A percentile compares a stretch with the other conserved stretches of the same genome.
Conservation (phyloP, 1,284 basidiomycete species). For the Cutaneotrichosporon spelunceum region DNA sequence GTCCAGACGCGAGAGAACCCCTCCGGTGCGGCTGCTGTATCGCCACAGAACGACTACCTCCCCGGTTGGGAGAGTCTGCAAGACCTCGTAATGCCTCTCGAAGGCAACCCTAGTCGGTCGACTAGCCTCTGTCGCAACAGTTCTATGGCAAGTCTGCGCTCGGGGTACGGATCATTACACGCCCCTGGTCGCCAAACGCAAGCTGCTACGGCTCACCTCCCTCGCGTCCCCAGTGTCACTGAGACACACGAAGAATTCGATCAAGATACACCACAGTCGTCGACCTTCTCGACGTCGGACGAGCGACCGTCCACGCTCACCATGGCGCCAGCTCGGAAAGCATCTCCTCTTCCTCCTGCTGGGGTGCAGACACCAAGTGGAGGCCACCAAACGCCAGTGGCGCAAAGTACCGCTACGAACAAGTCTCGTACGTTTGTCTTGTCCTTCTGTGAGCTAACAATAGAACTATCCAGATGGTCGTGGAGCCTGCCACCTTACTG, state of each 20-base stretch:
- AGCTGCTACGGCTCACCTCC: not conserved
- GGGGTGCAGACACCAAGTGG: not conserved
- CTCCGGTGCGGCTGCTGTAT: slow-evolving; percentile 16
- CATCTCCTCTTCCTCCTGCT: not conserved
- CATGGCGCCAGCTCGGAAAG: not conserved
- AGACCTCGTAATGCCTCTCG: slow-evolving; percentile 27
- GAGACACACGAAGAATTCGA: slow-evolving; percentile 8
- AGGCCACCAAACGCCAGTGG: not conserved
- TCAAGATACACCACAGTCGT: not conserved
- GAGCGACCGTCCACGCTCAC: not conserved
- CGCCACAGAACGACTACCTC: slow-evolving; percentile 23
- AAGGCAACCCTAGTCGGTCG: not conserved
- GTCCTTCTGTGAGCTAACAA: not conserved
- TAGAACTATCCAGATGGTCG: slow-evolving; percentile 11
- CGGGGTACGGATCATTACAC: not conserved
- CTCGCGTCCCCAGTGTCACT: not conserved
- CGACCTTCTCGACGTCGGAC: not conserved
- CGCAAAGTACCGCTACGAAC: not conserved
- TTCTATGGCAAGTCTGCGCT: not conserved
- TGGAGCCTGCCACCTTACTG: slow-evolving; percentile 29
- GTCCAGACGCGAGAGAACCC: slow-evolving; percentile 5
- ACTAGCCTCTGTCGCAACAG: not conserved
- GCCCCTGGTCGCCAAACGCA: not conserved
- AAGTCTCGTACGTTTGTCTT: not conserved
- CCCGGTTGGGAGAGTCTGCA: slow-evolving; percentile 41